Evolutionary conservation across 495 filamentous ascomycete genomes (phyloP), one percentile per base, ranked within the genome.

Genomic region (Tuber borchii): DNA sequence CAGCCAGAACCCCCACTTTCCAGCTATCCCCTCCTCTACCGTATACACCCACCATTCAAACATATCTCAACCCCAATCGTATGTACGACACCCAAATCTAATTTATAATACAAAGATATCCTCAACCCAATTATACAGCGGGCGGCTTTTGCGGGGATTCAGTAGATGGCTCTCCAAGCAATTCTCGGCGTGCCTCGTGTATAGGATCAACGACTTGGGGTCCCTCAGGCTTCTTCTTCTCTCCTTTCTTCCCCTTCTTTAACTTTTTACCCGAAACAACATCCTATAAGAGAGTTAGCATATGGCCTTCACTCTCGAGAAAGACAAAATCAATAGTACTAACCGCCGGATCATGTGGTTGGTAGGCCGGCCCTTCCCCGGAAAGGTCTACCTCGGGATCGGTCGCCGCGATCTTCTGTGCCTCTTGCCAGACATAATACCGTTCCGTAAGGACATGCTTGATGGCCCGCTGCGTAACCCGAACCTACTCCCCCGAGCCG

Each of bases 401-500:
- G 14, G 85, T 84, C 83, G 88, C 85, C 12, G 92, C 94, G 76
- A 94, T 83, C 79, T 88, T 86, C 75, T 88, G 86, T 39, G 95
- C 95, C 79, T 95, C 93, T 79, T 94, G 89, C 92, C 93, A 97
- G 51, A 92, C 87, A 85, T 97, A 95, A 86, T 89, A 94, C 80
- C 95, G 87, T 83, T 98, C 95, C 51, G 92, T 94, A 74, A 98
- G 87, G 69, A 89, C 87, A 82, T 95, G 90, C 86, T 92, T 93
- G 83, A 98, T 97, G 61, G 85, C 85, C 76, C 88, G 87, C 88
- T 92, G 91, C 22, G 95, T 97, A 75, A 84, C 81, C 65, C 87
- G 85, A 71, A 97, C 88, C 93, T 81, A 2, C 42, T 43, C 46
- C 31, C 26, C 42, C 71, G 19, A 6, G 84, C 56, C 48, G 17